A percentile compares a stretch with the other conserved stretches of the same genome.
phyloP scores from a whole-genome alignment of 2,329 filamentous ascomycete genomes.

The Simplicillium sp. region DNA sequence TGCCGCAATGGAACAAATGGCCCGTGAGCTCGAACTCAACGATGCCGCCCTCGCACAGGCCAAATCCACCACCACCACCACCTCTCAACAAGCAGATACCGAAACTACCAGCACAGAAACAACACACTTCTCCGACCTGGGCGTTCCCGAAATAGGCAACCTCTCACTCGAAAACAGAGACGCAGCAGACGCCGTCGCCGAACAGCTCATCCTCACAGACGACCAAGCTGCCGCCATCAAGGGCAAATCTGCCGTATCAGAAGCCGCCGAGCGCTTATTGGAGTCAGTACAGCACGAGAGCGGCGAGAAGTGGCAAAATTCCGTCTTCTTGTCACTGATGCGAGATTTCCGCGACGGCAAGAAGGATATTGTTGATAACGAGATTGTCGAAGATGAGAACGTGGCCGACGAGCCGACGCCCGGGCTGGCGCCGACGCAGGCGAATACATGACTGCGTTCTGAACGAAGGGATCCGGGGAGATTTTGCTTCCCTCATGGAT shows the following conservation, averaged over 20 bases:
- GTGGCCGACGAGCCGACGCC: constrained; percentile 2
- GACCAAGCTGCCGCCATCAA: constrained; percentile 9
- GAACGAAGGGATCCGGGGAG: too few relatives aligned
- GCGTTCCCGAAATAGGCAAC: constrained; percentile 20
- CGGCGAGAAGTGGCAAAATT: constrained; percentile 37
- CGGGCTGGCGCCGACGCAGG: not conserved
- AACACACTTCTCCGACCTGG: constrained; percentile 17
- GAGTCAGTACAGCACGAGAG: constrained; percentile 33
- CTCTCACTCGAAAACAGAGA: constrained; percentile 15
- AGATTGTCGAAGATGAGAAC: constrained; percentile 12
- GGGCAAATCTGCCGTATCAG: constrained; percentile 26
- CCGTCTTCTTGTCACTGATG: constrained; percentile 33
- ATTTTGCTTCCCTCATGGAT: too few relatives aligned
- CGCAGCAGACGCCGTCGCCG: constrained; percentile 2
- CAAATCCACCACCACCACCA: constrained; percentile 6
- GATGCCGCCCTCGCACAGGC: constrained; percentile 17
- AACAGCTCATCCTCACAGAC: constrained; percentile 9
- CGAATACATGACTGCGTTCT: too few relatives aligned
- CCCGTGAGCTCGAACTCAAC: constrained; percentile 27
- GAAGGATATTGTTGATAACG: constrained; percentile 32
- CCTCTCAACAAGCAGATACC: constrained; percentile 3
- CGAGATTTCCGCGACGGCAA: constrained; percentile 33
- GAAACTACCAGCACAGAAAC: constrained; percentile 1
- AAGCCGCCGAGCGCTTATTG: constrained; percentile 31
- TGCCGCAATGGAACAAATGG: constrained; percentile 32